These are phyloP conservation scores for Stemphylium beticola DNA, from an alignment of 2,329 filamentous ascomycete species.

Conservation along the genomic window DNA sequence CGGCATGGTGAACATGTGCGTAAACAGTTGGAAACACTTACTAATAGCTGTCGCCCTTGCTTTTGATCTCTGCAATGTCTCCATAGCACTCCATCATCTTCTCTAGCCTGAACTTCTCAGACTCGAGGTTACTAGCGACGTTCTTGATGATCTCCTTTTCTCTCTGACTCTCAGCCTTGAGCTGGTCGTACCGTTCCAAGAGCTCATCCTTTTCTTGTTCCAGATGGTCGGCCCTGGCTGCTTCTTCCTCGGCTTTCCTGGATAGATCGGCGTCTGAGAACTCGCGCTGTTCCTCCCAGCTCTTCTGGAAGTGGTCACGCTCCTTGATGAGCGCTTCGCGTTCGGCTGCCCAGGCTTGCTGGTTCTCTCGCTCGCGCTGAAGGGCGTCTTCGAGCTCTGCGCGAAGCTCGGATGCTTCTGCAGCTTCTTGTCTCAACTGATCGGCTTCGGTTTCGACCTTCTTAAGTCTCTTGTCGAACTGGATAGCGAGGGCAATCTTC, in stretches of 20 bases:
- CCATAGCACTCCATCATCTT: constrained; percentile 53
- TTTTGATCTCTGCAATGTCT: constrained; percentile 51
- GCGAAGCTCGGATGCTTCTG: constrained; percentile 44
- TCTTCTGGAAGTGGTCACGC: constrained; percentile 57
- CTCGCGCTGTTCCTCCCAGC: constrained; percentile 57
- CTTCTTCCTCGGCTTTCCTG: constrained; percentile 44
- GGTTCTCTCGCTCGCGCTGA: constrained; percentile 55
- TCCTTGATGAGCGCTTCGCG: constrained; percentile 51
- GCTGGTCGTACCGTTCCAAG: constrained; percentile 37
- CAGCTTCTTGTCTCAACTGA: constrained; percentile 54
- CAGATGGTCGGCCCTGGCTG: constrained; percentile 36
- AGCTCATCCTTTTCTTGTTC: constrained; percentile 46
- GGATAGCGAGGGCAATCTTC: constrained; percentile 49
- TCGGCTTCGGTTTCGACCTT: constrained; percentile 58
- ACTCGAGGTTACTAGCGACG: constrained; percentile 49
- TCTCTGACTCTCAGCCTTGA: constrained; percentile 43
- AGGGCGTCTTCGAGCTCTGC: constrained; percentile 53
- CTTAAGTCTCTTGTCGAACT: constrained; percentile 52
- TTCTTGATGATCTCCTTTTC: constrained; percentile 48
- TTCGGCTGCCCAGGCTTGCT: constrained; percentile 56
- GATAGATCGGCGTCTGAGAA: constrained; percentile 34
- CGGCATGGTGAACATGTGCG: constrained; percentile 20
- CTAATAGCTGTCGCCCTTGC: constrained; percentile 53
- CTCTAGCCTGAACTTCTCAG: constrained; percentile 52
- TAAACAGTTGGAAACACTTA: constrained; percentile 46